These are phyloP conservation scores for Solanum sejunctum DNA, from an alignment of 257 asterid genomes.

Conservation along the genomic window DNA sequence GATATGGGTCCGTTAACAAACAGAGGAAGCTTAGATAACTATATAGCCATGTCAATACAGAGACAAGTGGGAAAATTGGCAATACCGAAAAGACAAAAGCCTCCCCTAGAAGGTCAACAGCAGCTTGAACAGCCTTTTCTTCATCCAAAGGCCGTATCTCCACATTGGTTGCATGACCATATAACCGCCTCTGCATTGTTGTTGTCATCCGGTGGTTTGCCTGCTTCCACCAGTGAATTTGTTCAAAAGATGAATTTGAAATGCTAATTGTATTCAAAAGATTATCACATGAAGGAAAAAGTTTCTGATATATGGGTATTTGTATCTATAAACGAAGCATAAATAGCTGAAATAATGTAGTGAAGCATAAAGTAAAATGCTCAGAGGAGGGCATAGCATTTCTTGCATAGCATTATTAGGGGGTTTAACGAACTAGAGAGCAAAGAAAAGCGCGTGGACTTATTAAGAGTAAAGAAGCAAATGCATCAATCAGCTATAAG, in stretches of 20 bases:
- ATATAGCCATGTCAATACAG: neutral
- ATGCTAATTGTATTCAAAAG: neutral
- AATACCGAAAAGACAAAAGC: slow-evolving; percentile 71
- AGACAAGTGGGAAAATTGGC: slow-evolving; percentile 1
- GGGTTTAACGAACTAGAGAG: neutral
- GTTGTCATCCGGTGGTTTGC: slow-evolving; percentile 86
- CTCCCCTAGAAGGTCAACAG: slow-evolving; percentile 89
- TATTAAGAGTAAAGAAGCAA: neutral
- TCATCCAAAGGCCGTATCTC: slow-evolving; percentile 91
- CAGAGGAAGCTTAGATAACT: neutral
- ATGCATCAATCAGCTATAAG: neutral
- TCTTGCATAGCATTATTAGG: neutral
- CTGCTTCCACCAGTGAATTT: slow-evolving; percentile 26
- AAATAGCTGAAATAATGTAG: neutral
- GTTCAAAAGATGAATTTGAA: neutral
- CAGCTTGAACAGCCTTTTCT: slow-evolving; percentile 96
- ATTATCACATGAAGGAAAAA: neutral
- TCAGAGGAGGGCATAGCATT: neutral
- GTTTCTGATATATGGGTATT: neutral
- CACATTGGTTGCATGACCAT: slow-evolving; percentile 88
- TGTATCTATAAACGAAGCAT: neutral
- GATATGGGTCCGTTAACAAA: neutral
- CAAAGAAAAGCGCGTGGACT: neutral
- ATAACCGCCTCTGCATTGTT: slow-evolving; percentile 79
- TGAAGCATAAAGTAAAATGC: neutral